Conservation (phyloP, 2,329 filamentous ascomycete species). For the Fusarium pilosicola region DNA sequence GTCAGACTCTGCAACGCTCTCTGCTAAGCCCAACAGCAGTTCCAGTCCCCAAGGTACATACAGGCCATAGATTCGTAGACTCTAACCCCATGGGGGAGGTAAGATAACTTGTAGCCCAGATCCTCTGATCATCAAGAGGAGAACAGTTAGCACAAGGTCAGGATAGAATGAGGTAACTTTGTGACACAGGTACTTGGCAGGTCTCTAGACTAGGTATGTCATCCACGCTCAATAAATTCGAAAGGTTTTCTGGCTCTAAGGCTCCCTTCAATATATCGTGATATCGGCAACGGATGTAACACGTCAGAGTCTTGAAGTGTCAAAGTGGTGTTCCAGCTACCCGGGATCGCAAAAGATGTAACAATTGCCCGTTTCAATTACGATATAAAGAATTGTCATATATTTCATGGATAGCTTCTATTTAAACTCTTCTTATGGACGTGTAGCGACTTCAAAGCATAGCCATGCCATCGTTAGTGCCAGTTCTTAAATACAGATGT, state of each 20-base stretch:
- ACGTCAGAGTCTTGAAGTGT: not conserved
- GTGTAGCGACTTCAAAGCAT: not conserved
- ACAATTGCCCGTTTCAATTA: not conserved
- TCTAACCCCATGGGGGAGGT: no score
- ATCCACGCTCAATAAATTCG: rapidly evolving
- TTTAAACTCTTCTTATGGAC: not conserved
- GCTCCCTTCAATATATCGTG: rapidly evolving
- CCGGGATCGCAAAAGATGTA: not conserved
- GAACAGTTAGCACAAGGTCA: no score
- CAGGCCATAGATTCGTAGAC: rapidly evolving
- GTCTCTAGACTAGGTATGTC: not conserved
- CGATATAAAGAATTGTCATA: not conserved
- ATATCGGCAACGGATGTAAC: rapidly evolving
- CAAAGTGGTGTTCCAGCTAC: not conserved
- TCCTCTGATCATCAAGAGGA: no score
- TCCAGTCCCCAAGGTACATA: rapidly evolving
- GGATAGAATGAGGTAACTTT: not conserved
- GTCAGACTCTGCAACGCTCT: not conserved
- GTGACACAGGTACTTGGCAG: not conserved
- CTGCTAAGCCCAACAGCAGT: no score
- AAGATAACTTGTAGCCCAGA: not conserved
- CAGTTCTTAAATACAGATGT: rapidly evolving
- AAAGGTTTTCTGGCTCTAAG: rapidly evolving
- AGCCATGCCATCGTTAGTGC: not conserved
- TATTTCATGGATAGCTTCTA: not conserved